Evolutionary conservation across 306 rosid species (phyloP), one percentile per base, ranked within the genome.

Genomic region (Boehmeria nivea): DNA sequence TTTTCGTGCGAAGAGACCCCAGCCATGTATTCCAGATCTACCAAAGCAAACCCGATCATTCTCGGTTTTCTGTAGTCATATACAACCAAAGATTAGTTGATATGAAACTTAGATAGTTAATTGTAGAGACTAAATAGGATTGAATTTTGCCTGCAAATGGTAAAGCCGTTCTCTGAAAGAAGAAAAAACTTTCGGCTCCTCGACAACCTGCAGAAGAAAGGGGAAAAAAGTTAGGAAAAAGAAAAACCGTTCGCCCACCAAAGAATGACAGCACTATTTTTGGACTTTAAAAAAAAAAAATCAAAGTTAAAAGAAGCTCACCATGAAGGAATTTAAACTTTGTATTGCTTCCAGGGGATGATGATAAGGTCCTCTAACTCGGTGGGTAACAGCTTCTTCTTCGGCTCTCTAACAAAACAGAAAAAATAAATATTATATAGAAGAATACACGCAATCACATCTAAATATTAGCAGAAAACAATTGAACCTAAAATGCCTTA

Each of bases 21-120:
- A 93, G 61, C 96, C 99, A 69, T 93, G 99, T 66, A 93, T 93
- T 57, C 99, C 99, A 2, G 99, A 93, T 83, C 94, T 85, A 77
- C 96, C 99, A 50, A 83, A 88, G 86, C 96, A 93, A 79, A 85
- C 96, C 19, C 99, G 79, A 46, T 79, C 90, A 4, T 77, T 74
- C 75, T 93, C 99, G 8, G 96, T 93, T 77, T 83, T 85, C 99
- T 93, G 86, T 56, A 73, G 43, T 65, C 71, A 72, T 20, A 43
- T 22, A 59, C 23, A 63, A 40, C 74, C 43, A 67, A 39, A 61
- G 1, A 64, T 19, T 21, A 51, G 76, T 84, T 48, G 71, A 75
- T 66, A 74, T 18, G 38, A 31, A 61, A 45, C 50, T 47, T 39
- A 57, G 25, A 54, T 63, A 58, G 40, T 25, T 21, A 49, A 63